Base-by-base conservation (phyloP, 2,329 filamentous ascomycete species). In the Aspergillus novofumigatus region DNA sequence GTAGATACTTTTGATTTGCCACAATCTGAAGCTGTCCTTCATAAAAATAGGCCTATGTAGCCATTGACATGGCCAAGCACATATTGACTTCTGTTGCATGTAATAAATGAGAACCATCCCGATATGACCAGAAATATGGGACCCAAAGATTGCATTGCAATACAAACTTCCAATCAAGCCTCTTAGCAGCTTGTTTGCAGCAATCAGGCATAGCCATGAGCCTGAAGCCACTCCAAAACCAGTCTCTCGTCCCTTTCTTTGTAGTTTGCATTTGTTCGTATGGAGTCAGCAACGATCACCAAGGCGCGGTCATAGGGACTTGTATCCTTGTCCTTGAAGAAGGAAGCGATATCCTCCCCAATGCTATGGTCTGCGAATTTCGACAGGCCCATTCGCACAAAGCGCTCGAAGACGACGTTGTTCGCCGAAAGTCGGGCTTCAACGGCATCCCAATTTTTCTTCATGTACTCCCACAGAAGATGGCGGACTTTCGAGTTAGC, bases 281-380 rank as follows among this genome's bases (percentile, higher is more conserved):
- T 90, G 61, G 88, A 92, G 72, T 97, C 94, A 72, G 87, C 87
- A 61, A 93, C 88, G 63, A 95, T 91, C 63, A 88, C 87, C 52
- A 99, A 77, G 3, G 91, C 92, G 55, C 94, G 87, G 72, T 95
- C 90, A 74, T 92, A 97, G 51, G 87, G 89, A 67, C 86, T 86
- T 20, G 89, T 93, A 69, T 97, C 90, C 80, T 93, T 96, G 67
- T 84, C 83, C 66, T 84, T 81, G 80, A 97, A 99, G 81, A 99
- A 99, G 2, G 77, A 73, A 51, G 87, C 81, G 67, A 99, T 94
- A 54, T 97, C 91, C 62, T 86, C 81, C 60, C 91, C 83, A 17
- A 85, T 81, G 61, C 83, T 82, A 14, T 80, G 77, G 65, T 91
- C 87, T 3, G 90, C 85, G 72, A 95, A 97, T 70, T 90, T 89